Conservation (phyloP, 2,329 filamentous ascomycete genomes). For the Hymenotorrendiella dingleyae region DNA sequence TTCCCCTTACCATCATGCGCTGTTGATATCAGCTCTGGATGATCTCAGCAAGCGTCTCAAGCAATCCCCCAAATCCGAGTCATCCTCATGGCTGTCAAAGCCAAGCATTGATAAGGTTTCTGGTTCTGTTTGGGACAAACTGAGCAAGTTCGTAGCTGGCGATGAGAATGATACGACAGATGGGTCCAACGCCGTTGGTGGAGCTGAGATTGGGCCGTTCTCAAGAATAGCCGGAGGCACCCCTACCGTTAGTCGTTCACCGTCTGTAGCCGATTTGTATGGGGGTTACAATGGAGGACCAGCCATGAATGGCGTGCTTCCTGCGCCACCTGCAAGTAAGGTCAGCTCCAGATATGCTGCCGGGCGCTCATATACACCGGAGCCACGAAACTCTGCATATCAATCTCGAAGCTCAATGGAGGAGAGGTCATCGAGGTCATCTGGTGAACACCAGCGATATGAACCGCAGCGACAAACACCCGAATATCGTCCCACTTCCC, state of each 20-base stretch:
- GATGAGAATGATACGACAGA: constrained; percentile 69
- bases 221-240: constrained; percentile 72
- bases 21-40: constrained; percentile 70
- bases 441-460: constrained; percentile 38
- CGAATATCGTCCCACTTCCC: constrained; percentile 31
- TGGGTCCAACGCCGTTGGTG: constrained; percentile 48
- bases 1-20: constrained; percentile 78
- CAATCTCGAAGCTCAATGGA: constrained; percentile 38
- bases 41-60: constrained; percentile 79
- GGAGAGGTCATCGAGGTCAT: constrained; percentile 39
- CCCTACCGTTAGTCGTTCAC: constrained; percentile 67
- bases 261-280: constrained; percentile 69
- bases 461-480: constrained; percentile 38
- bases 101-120: constrained; percentile 95
- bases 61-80: constrained; percentile 76
- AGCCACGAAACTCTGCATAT: constrained; percentile 21
- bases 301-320: constrained; percentile 24
- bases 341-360: constrained; percentile 30
- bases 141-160: constrained; percentile 93
- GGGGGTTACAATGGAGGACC: constrained; percentile 32
- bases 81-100: constrained; percentile 86
- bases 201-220: constrained; percentile 69
- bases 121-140: constrained; percentile 81
- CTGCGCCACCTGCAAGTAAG: constrained; percentile 16
- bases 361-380: constrained; percentile 21